Conservation (phyloP, 441 rosid genomes). For the Croton setiger region DNA sequence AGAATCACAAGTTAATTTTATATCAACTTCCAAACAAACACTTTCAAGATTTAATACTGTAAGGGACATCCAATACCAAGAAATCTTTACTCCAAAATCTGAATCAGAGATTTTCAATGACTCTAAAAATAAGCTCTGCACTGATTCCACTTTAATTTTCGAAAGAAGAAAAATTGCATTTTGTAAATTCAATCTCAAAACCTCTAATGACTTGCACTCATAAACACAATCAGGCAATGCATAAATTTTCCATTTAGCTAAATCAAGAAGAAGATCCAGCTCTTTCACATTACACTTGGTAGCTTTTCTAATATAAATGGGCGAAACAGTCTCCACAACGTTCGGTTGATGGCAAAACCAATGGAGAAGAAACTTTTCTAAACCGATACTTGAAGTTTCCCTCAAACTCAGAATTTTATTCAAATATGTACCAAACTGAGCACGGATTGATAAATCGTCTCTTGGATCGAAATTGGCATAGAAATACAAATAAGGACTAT, state of each 20-base stretch:
- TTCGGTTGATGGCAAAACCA: conserved; percentile 15
- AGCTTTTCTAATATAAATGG: background rate
- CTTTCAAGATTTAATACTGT: conserved; percentile 17
- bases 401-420: conserved; percentile 13
- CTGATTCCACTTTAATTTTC: background rate
- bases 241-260: background rate
- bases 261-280: conserved; percentile 17
- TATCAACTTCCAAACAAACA: background rate
- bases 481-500: conserved; percentile 17
- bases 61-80: conserved; percentile 14
- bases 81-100: conserved; percentile 15
- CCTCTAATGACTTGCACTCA: conserved; percentile 15
- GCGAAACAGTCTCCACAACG: background rate
- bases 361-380: conserved; percentile 11
- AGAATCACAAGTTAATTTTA: conserved; percentile 9
- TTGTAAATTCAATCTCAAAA: conserved; percentile 20
- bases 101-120: background rate
- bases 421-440: conserved; percentile 14
- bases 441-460: background rate
- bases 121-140: conserved; percentile 11
- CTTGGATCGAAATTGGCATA: conserved; percentile 14
- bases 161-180: background rate
- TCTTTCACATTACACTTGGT: conserved; percentile 16
- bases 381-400: background rate
- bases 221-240: conserved; percentile 12